A percentile compares a stretch with the other conserved stretches of the same genome.
phyloP scores from a whole-genome alignment of 1,284 basidiomycete genomes.

The Marasmius tenuissimus region DNA sequence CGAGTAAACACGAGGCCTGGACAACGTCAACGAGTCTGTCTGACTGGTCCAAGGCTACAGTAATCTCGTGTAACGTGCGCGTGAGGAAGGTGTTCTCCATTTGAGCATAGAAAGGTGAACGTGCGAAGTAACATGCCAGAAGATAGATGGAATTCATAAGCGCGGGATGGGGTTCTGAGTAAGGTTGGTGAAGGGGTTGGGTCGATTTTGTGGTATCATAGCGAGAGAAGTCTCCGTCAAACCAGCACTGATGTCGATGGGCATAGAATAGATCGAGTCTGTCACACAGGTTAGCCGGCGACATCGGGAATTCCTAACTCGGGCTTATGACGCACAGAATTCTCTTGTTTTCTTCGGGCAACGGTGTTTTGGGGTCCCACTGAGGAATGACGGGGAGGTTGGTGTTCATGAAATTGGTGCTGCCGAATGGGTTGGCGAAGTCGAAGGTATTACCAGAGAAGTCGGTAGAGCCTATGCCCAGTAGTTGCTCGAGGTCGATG shows the following conservation, averaged over 20 bases:
- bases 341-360: conserved; percentile 34
- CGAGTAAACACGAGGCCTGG: conserved; percentile 59
- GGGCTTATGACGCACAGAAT: conserved; percentile 33
- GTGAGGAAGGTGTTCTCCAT: conserved; percentile 50
- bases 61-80: conserved; percentile 49
- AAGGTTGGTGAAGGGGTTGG: background rate
- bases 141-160: conserved; percentile 62
- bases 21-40: conserved; percentile 58
- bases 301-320: conserved; percentile 2
- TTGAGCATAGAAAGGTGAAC: conserved; percentile 36
- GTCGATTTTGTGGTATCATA: conserved; percentile 25
- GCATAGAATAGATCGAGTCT: conserved; percentile 57
- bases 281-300: background rate
- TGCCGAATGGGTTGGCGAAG: conserved; percentile 4
- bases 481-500: conserved; percentile 11
- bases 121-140: conserved; percentile 55
- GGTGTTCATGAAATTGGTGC: background rate
- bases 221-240: conserved; percentile 49
- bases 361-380: conserved; percentile 28
- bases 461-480: conserved; percentile 17
- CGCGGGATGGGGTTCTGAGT: conserved; percentile 48
- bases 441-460: conserved; percentile 11
- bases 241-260: conserved; percentile 60
- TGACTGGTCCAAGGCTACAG: conserved; percentile 46
- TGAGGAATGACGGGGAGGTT: conserved; percentile 22